These are phyloP conservation scores for Rubia tinctorum DNA, from an alignment of 305 asterid genomes.

Conservation along the genomic window DNA sequence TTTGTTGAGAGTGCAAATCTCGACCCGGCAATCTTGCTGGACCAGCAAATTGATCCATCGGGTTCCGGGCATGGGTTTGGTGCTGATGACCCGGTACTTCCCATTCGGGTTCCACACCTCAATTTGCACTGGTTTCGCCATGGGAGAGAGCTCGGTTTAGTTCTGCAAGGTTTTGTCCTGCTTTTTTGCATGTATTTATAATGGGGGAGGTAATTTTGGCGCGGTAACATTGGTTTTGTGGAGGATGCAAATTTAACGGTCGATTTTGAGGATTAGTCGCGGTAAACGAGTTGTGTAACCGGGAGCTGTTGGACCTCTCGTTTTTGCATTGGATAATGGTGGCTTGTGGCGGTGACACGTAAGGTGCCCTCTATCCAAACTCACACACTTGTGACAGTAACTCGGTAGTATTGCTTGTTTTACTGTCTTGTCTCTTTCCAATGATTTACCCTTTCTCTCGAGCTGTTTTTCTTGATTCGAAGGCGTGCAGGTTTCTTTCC, in stretches of 20 bases:
- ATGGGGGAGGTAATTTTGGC: background rate
- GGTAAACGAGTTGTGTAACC: background rate
- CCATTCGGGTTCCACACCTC: conserved; percentile 95
- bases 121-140: conserved; percentile 77
- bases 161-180: background rate
- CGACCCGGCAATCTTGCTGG: conserved; percentile 87
- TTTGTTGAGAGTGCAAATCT: conserved; percentile 89
- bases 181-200: background rate
- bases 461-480: too few species aligned
- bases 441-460: too few species aligned
- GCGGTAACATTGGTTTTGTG: background rate
- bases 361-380: conserved; percentile 1
- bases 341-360: conserved; percentile 18
- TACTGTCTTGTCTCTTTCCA: too few species aligned
- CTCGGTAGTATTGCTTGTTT: too few species aligned
- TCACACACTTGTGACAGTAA: background rate
- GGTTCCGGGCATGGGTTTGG: conserved; percentile 94
- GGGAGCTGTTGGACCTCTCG: conserved; percentile 6
- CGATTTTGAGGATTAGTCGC: background rate
- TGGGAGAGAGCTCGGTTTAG: conserved; percentile 8
- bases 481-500: too few species aligned
- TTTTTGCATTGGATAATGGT: conserved; percentile 14
- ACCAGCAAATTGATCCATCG: conserved; percentile 87
- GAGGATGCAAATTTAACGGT: background rate
- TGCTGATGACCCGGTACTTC: conserved; percentile 84